phyloP scores from a whole-genome alignment of 768 basidiomycete species.

The Trametes coccinea region DNA sequence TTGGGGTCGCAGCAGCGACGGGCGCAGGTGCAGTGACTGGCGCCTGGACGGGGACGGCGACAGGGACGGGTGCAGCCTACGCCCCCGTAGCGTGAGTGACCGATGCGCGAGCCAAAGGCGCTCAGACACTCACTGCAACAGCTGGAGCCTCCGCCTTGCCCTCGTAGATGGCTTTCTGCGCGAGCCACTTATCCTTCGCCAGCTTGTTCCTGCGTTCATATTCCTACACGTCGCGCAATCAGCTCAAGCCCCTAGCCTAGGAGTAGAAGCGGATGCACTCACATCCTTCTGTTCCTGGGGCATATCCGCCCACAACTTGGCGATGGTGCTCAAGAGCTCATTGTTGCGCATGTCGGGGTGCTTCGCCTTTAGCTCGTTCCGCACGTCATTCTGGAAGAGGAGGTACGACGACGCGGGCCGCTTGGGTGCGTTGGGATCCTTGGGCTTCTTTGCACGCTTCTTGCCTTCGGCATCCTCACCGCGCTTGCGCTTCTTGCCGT shows the following conservation, averaged over 20 bases:
- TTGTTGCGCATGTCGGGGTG: conserved; percentile 66
- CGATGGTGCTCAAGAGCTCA: conserved; percentile 72
- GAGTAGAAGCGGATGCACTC: conserved; percentile 32
- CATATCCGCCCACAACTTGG: conserved; percentile 74
- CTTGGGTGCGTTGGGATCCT: conserved; percentile 94
- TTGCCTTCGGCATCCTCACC: conserved; percentile 27
- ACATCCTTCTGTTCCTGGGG: conserved; percentile 72
- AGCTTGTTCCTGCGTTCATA: conserved; percentile 53
- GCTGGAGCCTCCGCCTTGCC: conserved; percentile 46
- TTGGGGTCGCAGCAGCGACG: conserved; percentile 5
- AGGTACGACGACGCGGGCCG: conserved; percentile 92
- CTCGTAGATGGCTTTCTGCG: conserved; percentile 66
- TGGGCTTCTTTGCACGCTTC: conserved; percentile 64
- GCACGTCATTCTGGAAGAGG: conserved; percentile 90
- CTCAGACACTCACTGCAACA: conserved; percentile 32
- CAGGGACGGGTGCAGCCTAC: conserved; percentile 7
- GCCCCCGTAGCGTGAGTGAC: neutral
- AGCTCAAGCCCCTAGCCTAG: neutral
- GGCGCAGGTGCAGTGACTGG: neutral
- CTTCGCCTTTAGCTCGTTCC: conserved; percentile 65
- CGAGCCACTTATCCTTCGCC: conserved; percentile 66
- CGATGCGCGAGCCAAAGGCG: neutral
- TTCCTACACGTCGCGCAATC: conserved; percentile 38
- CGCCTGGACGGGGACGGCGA: conserved; percentile 2
- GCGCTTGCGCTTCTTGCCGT: conserved; percentile 55